Evolutionary conservation across 306 rosid species (phyloP).

Genomic region (Trifolium subterraneum): DNA sequence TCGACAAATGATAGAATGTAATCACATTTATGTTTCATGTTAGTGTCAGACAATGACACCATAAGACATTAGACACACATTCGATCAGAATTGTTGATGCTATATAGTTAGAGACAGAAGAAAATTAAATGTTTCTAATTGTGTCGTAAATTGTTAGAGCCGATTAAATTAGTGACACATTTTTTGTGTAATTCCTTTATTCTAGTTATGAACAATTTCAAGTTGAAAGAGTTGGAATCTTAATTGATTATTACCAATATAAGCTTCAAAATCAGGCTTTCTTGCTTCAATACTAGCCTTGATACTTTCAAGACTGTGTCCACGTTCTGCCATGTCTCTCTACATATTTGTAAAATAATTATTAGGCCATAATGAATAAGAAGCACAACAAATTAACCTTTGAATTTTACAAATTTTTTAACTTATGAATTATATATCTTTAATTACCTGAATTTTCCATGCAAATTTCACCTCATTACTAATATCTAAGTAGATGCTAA

Average conservation of each 20-base stretch:
- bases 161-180: neutral
- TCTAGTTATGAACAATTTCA: neutral
- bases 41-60: neutral
- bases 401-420: neutral
- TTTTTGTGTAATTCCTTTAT: neutral
- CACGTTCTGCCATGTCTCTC: conserved; percentile 99
- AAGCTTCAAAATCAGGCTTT: conserved; percentile 96
- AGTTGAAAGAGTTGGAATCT: conserved; percentile 4
- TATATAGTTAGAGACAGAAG: neutral
- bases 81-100: neutral
- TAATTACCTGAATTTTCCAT: conserved; percentile 95
- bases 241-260: conserved; percentile 68
- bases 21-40: neutral
- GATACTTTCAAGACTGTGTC: conserved; percentile 99
- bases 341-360: conserved; percentile 41
- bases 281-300: conserved; percentile 98
- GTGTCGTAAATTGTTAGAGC: neutral
- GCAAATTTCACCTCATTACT: conserved; percentile 98
- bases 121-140: neutral
- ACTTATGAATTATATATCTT: neutral
- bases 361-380: conserved; percentile 27
- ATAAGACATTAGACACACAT: neutral
- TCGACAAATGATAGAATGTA: neutral
- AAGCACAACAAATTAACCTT: neutral
- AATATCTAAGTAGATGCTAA: conserved; percentile 96